Conservation (phyloP, 352 stramenopile genomes). For the Pythium plurisporium region DNA sequence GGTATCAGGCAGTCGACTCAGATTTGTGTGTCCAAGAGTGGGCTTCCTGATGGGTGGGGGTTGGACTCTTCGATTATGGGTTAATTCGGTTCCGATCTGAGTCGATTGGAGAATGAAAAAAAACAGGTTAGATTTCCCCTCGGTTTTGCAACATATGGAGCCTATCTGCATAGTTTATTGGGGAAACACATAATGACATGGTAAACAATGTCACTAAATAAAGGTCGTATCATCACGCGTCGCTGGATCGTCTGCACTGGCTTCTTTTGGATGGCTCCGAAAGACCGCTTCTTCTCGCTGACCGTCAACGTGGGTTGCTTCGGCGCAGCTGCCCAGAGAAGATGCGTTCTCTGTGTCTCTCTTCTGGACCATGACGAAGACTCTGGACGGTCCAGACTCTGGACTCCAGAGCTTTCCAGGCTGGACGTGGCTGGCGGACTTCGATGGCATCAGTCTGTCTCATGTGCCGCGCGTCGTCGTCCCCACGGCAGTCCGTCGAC, state of each 20-base stretch:
- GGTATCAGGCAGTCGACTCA: too few species aligned
- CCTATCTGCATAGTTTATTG: not conserved
- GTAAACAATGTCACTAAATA: not conserved
- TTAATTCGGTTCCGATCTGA: too few species aligned
- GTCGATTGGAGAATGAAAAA: too few species aligned
- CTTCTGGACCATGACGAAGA: not conserved
- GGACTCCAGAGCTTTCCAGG: too few species aligned
- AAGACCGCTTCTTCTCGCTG: too few species aligned
- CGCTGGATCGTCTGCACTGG: conserved; percentile 25
- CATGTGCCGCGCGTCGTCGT: conserved; percentile 1
- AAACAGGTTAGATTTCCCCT: too few species aligned
- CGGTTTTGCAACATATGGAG: conserved; percentile 10
- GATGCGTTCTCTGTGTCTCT: not conserved
- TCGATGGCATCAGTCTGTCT: conserved; percentile 15
- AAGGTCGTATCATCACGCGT: conserved; percentile 7
- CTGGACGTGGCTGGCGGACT: not conserved
- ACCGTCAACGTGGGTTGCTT: not conserved
- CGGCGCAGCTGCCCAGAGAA: conserved; percentile 20
- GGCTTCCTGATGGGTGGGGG: not conserved
- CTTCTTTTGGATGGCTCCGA: conserved; percentile 17
- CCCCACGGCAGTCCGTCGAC: too few species aligned
- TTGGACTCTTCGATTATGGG: too few species aligned
- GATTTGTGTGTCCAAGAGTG: not conserved
- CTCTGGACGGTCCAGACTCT: not conserved
- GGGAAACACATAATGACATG: too few species aligned